A percentile compares a stretch with the other conserved stretches of the same genome.
phyloP scores from a whole-genome alignment of 2,329 filamentous ascomycete species.

The Graphilbum ipis-grandicollis region DNA sequence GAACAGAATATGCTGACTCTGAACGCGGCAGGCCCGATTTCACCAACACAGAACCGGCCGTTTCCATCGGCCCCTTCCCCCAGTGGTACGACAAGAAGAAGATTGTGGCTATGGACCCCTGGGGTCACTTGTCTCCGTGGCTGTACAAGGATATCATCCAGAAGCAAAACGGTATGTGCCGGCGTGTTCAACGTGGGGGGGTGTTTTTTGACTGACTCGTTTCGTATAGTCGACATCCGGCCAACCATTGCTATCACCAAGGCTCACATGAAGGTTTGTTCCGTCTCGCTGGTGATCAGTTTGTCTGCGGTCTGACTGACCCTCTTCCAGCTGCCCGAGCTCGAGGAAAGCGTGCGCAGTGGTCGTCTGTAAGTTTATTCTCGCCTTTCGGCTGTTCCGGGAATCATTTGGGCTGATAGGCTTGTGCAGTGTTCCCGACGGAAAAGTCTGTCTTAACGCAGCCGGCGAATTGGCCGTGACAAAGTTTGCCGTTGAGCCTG shows the following conservation, averaged over 20 bases:
- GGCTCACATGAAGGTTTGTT: slow-evolving; percentile 64
- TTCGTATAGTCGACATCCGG: slow-evolving; percentile 67
- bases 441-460: slow-evolving; percentile 79
- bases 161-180: slow-evolving; percentile 43
- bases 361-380: slow-evolving; percentile 43
- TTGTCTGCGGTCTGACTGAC: not conserved
- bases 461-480: slow-evolving; percentile 79
- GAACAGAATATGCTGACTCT: not conserved
- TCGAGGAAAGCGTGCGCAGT: slow-evolving; percentile 69
- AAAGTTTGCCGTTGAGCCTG: slow-evolving; percentile 92
- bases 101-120: slow-evolving; percentile 95
- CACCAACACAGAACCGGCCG: slow-evolving; percentile 76
- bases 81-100: slow-evolving; percentile 83
- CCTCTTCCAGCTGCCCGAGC: slow-evolving; percentile 52
- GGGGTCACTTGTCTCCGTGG: slow-evolving; percentile 74
- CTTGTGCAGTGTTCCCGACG: slow-evolving; percentile 42
- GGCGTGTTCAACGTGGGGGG: not conserved
- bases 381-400: not conserved
- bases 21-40: slow-evolving; percentile 31
- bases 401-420: not conserved
- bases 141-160: slow-evolving; percentile 65
- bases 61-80: slow-evolving; percentile 70
- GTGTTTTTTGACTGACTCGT: no score
- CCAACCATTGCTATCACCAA: slow-evolving; percentile 86
- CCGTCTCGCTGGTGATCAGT: no score